phyloP scores from a whole-genome alignment of 257 asterid species.

The Nicotiana sylvestris region DNA sequence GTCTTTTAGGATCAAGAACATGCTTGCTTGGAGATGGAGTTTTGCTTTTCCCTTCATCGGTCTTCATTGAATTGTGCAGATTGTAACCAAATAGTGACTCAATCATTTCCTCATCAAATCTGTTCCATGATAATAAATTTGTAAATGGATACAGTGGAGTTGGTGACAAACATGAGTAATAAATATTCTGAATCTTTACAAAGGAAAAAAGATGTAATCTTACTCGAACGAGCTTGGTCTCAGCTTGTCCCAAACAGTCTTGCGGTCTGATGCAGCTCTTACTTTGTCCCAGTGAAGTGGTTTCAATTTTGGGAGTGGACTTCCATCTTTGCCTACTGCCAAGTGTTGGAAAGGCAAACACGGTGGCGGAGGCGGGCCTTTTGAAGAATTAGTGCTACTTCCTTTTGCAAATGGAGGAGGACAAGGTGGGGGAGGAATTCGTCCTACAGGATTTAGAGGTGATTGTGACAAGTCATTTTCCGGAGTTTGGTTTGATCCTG shows the following conservation, averaged over 20 bases:
- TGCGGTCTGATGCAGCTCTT: constrained; percentile 78
- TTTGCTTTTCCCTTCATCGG: constrained; percentile 64
- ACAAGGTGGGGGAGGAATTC: constrained; percentile 53
- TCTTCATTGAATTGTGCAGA: constrained; percentile 55
- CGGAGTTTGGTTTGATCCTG: constrained; percentile 17
- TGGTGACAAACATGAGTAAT: background rate
- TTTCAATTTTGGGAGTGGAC: constrained; percentile 71
- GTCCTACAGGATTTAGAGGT: constrained; percentile 19
- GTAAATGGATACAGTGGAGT: background rate
- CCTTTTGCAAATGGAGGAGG: constrained; percentile 50
- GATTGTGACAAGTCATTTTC: constrained; percentile 15
- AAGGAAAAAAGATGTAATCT: constrained; percentile 21
- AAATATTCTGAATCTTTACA: background rate
- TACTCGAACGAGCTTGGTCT: constrained; percentile 91
- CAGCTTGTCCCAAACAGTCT: constrained; percentile 94
- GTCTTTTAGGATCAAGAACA: constrained; percentile 89
- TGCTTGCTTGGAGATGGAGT: constrained; percentile 87
- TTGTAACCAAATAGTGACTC: constrained; percentile 90
- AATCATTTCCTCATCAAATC: constrained; percentile 95
- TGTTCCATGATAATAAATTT: constrained; percentile 19
- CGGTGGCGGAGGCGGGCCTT: constrained; percentile 71
- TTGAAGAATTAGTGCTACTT: constrained; percentile 12
- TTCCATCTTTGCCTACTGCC: constrained; percentile 71
- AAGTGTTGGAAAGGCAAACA: constrained; percentile 28
- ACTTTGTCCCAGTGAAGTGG: constrained; percentile 99